Conservation (phyloP, 768 basidiomycete genomes). For the Macrolepiota albuminosa region DNA sequence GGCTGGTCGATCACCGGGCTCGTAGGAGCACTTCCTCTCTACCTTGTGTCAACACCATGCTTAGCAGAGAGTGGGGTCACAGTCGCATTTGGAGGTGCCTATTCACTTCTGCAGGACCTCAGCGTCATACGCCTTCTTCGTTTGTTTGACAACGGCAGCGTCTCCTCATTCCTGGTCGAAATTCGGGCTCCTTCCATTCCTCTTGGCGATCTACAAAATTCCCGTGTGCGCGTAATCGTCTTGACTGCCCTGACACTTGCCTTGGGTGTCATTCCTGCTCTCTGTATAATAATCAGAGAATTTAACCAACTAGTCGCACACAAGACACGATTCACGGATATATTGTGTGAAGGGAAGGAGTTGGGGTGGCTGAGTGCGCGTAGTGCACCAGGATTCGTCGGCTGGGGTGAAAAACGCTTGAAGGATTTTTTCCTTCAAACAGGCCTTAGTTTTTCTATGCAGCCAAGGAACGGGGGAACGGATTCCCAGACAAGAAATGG, state of each 20-base stretch:
- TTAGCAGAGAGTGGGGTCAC: constrained; percentile 44
- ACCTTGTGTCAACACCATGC: constrained; percentile 67
- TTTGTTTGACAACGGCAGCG: constrained; percentile 42
- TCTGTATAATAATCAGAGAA: constrained; percentile 62
- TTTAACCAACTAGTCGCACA: constrained; percentile 52
- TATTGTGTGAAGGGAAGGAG: constrained; percentile 64
- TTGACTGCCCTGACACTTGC: constrained; percentile 58
- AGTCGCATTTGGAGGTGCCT: constrained; percentile 49
- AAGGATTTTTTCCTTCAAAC: constrained; percentile 65
- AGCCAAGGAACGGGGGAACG: constrained; percentile 23
- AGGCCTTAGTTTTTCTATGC: constrained; percentile 60
- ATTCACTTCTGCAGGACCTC: constrained; percentile 69
- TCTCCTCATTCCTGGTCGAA: constrained; percentile 27
- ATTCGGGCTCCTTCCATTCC: constrained; percentile 29
- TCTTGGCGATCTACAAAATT: constrained; percentile 31
- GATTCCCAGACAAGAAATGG: constrained; percentile 25
- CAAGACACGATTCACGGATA: constrained; percentile 54
- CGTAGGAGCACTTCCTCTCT: constrained; percentile 68
- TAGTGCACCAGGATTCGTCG: constrained; percentile 60
- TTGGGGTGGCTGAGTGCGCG: constrained; percentile 69
- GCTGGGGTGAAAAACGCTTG: constrained; percentile 69
- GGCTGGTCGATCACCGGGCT: constrained; percentile 69
- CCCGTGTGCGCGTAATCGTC: constrained; percentile 63
- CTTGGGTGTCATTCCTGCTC: constrained; percentile 59
- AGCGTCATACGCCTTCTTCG: constrained; percentile 71